phyloP scores from a whole-genome alignment of 768 basidiomycete species.

The Mycena vitilis region DNA sequence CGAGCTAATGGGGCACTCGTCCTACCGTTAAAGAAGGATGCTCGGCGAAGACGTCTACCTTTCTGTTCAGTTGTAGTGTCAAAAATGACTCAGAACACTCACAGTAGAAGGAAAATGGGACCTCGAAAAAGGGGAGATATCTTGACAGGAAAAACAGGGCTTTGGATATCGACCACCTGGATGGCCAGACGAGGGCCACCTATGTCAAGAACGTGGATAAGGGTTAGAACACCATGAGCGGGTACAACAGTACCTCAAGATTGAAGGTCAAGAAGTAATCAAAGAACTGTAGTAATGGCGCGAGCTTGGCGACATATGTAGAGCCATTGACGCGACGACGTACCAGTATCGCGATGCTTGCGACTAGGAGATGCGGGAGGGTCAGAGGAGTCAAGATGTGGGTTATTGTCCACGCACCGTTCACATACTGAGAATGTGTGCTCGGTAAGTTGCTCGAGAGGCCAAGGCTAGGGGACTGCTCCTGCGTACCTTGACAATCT shows the following conservation, averaged over 20 bases:
- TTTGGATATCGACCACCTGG: constrained; percentile 7
- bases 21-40: background rate
- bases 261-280: constrained; percentile 15
- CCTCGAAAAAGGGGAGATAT: constrained; percentile 13
- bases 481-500: constrained; percentile 7
- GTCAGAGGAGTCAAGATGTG: background rate
- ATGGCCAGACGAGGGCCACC: constrained; percentile 1
- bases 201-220: background rate
- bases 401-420: background rate
- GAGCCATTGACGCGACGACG: background rate
- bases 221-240: no score
- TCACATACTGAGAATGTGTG: background rate
- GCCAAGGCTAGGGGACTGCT: background rate
- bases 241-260: background rate
- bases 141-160: constrained; percentile 2
- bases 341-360: constrained; percentile 8
- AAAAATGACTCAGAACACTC: background rate
- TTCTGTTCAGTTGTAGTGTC: no score
- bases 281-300: background rate
- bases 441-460: background rate
- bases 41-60: background rate
- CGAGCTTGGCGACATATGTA: background rate
- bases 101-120: constrained; percentile 5
- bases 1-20: background rate
- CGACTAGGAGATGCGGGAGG: background rate